A percentile compares a stretch with the other conserved stretches of the same genome.
Evolutionary conservation across 2,329 filamentous ascomycete species (phyloP).

Genomic region (Alternaria ventricosa): DNA sequence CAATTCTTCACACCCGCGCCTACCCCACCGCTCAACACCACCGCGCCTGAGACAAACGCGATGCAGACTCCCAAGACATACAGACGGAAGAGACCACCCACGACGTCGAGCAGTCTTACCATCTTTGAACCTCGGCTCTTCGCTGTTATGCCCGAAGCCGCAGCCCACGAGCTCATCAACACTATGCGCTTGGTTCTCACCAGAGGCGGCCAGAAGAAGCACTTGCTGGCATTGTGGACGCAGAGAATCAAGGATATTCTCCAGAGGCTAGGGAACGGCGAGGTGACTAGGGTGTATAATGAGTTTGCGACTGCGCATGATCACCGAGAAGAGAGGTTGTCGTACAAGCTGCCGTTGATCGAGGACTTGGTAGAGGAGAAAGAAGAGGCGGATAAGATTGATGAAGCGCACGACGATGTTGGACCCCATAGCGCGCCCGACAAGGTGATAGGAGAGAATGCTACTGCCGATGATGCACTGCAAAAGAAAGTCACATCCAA

Average conservation of each 20-base stretch:
- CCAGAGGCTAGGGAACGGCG: not conserved
- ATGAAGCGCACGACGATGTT: not conserved
- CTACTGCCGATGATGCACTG: not conserved
- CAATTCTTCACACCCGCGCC: not conserved
- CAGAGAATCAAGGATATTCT: not conserved
- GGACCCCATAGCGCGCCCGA: not conserved
- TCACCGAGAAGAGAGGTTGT: not conserved
- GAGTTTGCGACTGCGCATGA: not conserved
- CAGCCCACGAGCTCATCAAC: not conserved
- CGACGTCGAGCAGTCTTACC: not conserved
- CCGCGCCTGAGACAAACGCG: not conserved
- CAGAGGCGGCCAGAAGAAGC: not conserved
- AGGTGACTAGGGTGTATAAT: not conserved
- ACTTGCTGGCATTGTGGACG: not conserved
- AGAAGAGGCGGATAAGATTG: not conserved
- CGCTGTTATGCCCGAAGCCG: not conserved
- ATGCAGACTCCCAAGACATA: not conserved
- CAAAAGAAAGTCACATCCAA: not conserved
- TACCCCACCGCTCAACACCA: not conserved
- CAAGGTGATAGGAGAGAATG: rapidly evolving
- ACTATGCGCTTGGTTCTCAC: not conserved
- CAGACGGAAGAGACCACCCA: not conserved
- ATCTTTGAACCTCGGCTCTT: not conserved
- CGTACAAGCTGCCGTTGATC: conserved; percentile 10
- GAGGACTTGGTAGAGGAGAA: not conserved